These are phyloP conservation scores for Pseudopediastrum boryanum DNA, from an alignment of 139 green algal species.

Conservation along the genomic window DNA sequence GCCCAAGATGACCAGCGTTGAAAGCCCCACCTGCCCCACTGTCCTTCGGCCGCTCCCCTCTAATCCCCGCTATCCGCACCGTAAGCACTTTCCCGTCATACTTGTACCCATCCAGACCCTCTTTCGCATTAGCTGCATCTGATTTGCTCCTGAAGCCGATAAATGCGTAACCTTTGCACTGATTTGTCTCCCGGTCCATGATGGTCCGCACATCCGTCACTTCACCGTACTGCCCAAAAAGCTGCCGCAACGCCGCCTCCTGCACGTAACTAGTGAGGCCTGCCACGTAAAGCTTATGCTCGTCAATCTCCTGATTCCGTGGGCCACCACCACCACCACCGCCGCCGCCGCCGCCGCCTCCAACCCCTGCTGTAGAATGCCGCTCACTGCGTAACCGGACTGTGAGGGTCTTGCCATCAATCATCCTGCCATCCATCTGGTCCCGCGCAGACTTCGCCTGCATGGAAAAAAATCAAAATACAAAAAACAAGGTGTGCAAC, in stretches of 20 bases:
- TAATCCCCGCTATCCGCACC: conserved; percentile 54
- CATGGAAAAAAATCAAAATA: background rate
- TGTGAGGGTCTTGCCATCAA: conserved; percentile 56
- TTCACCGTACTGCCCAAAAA: conserved; percentile 28
- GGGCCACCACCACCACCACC: background rate
- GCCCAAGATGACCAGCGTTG: background rate
- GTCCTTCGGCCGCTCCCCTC: conserved; percentile 15
- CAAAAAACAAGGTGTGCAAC: background rate
- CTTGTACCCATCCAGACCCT: conserved; percentile 49
- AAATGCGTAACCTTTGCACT: conserved; percentile 61
- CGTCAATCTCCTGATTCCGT: conserved; percentile 33
- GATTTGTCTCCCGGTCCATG: conserved; percentile 51
- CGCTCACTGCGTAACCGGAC: conserved; percentile 57
- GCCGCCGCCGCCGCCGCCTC: background rate
- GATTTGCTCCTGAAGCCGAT: conserved; percentile 48
- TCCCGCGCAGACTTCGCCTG: conserved; percentile 23
- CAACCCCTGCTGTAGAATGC: too few relatives aligned
- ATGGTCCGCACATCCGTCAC: conserved; percentile 55
- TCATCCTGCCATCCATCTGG: conserved; percentile 18
- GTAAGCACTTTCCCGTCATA: conserved; percentile 53
- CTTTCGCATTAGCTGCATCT: conserved; percentile 9
- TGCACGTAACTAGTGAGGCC: conserved; percentile 40
- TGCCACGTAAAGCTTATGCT: conserved; percentile 65
- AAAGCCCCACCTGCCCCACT: background rate
- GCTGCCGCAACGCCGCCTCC: conserved; percentile 27